These are phyloP conservation scores for Phytopythium helicoides DNA, from an alignment of 352 stramenopile genomes.

Conservation along the genomic window DNA sequence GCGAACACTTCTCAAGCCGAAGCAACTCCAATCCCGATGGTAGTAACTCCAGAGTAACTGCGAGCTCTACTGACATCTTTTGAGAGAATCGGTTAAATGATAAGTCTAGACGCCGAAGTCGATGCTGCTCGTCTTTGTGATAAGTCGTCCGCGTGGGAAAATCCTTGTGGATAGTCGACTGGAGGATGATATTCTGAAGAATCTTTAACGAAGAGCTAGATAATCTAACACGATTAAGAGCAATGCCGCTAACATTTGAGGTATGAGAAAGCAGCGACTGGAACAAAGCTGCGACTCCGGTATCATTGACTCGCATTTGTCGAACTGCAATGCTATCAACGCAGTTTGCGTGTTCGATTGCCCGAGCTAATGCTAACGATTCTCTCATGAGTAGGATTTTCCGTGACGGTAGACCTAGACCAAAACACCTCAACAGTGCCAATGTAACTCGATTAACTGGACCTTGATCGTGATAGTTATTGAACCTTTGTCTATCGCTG, in stretches of 20 bases:
- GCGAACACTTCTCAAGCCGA: conserved; percentile 51
- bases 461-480: background rate
- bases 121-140: conserved; percentile 10
- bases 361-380: conserved; percentile 35
- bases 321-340: conserved; percentile 50
- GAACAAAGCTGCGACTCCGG: conserved; percentile 48
- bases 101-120: conserved; percentile 47
- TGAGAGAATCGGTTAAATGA: conserved; percentile 67
- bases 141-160: background rate
- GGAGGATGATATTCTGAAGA: conserved; percentile 52
- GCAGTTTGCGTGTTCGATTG: conserved; percentile 35
- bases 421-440: background rate
- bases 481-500: background rate
- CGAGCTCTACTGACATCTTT: conserved; percentile 43
- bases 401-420: background rate
- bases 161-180: conserved; percentile 43
- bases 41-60: conserved; percentile 47
- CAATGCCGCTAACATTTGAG: conserved; percentile 35
- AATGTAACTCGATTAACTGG: background rate
- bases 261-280: conserved; percentile 36
- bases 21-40: conserved; percentile 46
- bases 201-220: conserved; percentile 33
- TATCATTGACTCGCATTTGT: conserved; percentile 39
- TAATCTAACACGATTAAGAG: conserved; percentile 48
- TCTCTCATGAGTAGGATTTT: background rate